Percentiles rank a stretch among this genome's conserved stretches.
phyloP scores from a whole-genome alignment of 345 rosid genomes.

The Ceriops tagal region DNA sequence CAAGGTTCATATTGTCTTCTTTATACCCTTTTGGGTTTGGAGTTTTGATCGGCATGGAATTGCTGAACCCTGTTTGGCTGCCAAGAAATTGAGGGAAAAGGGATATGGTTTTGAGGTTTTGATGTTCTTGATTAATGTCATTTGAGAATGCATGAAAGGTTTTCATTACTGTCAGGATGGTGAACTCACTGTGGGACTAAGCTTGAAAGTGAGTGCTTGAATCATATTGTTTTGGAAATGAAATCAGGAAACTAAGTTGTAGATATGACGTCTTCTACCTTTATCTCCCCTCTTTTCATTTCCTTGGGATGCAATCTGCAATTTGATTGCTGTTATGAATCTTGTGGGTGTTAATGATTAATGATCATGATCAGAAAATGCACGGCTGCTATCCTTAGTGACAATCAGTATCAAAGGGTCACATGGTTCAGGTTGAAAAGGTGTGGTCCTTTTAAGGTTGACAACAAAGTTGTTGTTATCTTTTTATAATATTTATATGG shows the following conservation, averaged over 20 bases:
- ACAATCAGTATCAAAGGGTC: too few species aligned
- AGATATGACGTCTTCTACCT: not conserved
- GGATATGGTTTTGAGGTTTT: not conserved
- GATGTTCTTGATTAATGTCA: not conserved
- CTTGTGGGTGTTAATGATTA: not conserved
- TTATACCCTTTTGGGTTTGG: conserved; percentile 3
- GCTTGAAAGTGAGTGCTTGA: not conserved
- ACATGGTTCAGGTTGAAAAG: too few species aligned
- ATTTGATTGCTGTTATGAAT: not conserved
- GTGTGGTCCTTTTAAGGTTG: too few species aligned
- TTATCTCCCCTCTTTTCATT: not conserved
- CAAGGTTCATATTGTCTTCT: too few species aligned
- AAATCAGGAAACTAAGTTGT: not conserved
- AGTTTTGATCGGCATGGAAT: conserved; percentile 5
- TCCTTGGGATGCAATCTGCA: not conserved
- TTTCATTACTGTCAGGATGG: not conserved
- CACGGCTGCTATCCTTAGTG: not conserved
- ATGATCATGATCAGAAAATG: not conserved
- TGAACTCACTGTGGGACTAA: not conserved
- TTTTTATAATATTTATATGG: too few species aligned
- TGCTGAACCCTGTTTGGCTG: conserved; percentile 23
- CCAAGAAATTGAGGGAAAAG: conserved; percentile 16
- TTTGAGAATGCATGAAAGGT: not conserved
- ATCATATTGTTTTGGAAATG: not conserved
- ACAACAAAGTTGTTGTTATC: too few species aligned